phyloP scores from a whole-genome alignment of 768 basidiomycete species.

The Clitopilus passeckerianus region DNA sequence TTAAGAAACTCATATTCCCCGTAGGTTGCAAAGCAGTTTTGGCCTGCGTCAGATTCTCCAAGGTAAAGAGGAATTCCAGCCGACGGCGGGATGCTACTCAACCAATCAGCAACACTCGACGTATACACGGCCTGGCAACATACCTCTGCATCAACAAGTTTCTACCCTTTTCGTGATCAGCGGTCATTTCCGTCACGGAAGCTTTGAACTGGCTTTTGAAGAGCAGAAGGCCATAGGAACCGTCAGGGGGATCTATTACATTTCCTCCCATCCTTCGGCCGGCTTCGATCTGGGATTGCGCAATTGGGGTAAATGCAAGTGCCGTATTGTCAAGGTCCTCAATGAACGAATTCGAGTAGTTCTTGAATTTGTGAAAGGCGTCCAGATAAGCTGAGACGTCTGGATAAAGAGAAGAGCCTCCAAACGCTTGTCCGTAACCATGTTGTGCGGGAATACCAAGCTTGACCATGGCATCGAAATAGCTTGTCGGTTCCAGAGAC shows the following conservation, averaged over 20 bases:
- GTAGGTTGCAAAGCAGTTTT: conserved; percentile 35
- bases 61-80: conserved; percentile 34
- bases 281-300: conserved; percentile 25
- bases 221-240: conserved; percentile 28
- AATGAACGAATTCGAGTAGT: conserved; percentile 19
- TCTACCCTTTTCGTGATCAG: background rate
- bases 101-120: background rate
- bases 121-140: background rate
- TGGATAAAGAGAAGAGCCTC: conserved; percentile 28
- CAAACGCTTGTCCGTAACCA: conserved; percentile 31
- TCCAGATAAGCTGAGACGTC: conserved; percentile 22
- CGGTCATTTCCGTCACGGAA: conserved; percentile 4
- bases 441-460: conserved; percentile 22
- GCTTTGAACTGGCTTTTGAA: conserved; percentile 22
- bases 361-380: conserved; percentile 24
- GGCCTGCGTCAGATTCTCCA: conserved; percentile 32
- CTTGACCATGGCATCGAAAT: conserved; percentile 26
- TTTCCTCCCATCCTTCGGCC: conserved; percentile 30
- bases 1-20: conserved; percentile 30
- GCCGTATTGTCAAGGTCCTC: conserved; percentile 19
- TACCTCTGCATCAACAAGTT: conserved; percentile 1
- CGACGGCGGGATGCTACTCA: conserved; percentile 28
- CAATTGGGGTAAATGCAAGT: conserved; percentile 33
- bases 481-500: conserved; percentile 26
- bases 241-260: conserved; percentile 29